Conservation (phyloP, 768 basidiomycete species). For the Russula sp. region DNA sequence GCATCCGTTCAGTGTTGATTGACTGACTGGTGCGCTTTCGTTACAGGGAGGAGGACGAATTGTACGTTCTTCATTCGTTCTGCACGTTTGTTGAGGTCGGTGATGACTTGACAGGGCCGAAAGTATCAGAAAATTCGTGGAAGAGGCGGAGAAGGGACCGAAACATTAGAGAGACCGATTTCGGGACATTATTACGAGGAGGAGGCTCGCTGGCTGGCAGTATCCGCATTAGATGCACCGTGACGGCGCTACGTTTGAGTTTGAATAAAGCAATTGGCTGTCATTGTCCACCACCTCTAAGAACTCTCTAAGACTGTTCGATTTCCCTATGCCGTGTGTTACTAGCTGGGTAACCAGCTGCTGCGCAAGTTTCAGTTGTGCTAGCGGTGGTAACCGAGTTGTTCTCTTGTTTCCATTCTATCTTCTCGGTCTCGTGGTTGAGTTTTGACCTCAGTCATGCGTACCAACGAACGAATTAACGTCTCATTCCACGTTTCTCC, state of each 20-base stretch:
- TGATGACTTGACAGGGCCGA: conserved; percentile 48
- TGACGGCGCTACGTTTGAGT: neutral
- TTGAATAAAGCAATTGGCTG: conserved; percentile 9
- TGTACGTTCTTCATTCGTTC: conserved; percentile 51
- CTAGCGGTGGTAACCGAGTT: neutral
- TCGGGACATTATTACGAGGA: conserved; percentile 26
- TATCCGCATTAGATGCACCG: conserved; percentile 8
- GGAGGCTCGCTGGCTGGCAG: neutral
- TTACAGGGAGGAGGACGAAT: conserved; percentile 84
- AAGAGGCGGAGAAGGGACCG: conserved; percentile 75
- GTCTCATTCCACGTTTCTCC: conserved; percentile 4
- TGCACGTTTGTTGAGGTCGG: conserved; percentile 30
- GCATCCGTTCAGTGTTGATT: conserved; percentile 9
- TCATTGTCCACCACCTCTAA: neutral
- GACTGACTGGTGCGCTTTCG: conserved; percentile 10
- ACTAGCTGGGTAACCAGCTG: neutral
- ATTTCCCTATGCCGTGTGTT: neutral
- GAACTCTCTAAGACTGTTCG: neutral
- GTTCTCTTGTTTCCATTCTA: neutral
- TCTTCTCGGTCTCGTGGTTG: neutral
- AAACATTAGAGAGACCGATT: conserved; percentile 44
- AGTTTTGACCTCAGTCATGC: neutral
- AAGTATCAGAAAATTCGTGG: conserved; percentile 78
- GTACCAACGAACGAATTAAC: neutral
- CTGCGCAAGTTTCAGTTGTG: too few species aligned